Evolutionary conservation across 2,329 filamentous ascomycete genomes (phyloP).

Genomic region (Sporothrix luriei): DNA sequence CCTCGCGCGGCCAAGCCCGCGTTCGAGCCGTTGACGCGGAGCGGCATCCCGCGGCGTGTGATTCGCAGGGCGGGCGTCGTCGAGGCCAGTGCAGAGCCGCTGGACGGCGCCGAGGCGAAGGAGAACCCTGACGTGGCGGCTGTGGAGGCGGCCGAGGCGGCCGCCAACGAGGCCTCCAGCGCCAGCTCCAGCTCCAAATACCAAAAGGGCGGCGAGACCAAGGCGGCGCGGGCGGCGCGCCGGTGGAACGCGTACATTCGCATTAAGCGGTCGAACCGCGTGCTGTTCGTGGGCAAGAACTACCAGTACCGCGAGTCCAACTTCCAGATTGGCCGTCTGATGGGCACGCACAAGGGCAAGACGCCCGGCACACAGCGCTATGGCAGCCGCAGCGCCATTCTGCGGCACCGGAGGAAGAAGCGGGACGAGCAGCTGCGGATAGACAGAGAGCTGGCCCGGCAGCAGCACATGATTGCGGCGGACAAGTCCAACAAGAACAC

Average conservation of each 20-base stretch:
- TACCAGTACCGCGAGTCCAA: conserved; percentile 65
- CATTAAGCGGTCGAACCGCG: conserved; percentile 35
- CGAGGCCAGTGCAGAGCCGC: conserved; percentile 15
- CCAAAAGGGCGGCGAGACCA: conserved; percentile 19
- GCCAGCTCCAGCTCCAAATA: not conserved
- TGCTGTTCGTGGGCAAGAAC: conserved; percentile 41
- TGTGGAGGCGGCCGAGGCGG: conserved; percentile 23
- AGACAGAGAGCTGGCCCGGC: conserved; percentile 35
- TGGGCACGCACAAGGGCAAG: conserved; percentile 54
- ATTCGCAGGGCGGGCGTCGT: conserved; percentile 38
- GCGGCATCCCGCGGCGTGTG: conserved; percentile 43
- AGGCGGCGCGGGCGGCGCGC: conserved; percentile 31
- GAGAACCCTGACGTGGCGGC: conserved; percentile 8
- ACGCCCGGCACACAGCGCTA: conserved; percentile 52
- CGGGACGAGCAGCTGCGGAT: conserved; percentile 32
- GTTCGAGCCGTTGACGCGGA: conserved; percentile 43
- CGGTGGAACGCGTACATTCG: conserved; percentile 37
- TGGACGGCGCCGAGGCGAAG: conserved; percentile 24
- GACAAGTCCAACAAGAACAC: conserved; percentile 18
- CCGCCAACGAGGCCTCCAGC: not conserved
- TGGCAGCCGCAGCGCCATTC: conserved; percentile 45
- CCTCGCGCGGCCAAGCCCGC: conserved; percentile 44
- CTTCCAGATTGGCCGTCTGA: conserved; percentile 60
- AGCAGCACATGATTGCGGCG: conserved; percentile 37
- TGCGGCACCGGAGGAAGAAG: conserved; percentile 42